A percentile compares a stretch with the other conserved stretches of the same genome.
These are phyloP conservation scores for Xylaria venustula DNA, from an alignment of 495 filamentous ascomycete species.

Conservation along the genomic window DNA sequence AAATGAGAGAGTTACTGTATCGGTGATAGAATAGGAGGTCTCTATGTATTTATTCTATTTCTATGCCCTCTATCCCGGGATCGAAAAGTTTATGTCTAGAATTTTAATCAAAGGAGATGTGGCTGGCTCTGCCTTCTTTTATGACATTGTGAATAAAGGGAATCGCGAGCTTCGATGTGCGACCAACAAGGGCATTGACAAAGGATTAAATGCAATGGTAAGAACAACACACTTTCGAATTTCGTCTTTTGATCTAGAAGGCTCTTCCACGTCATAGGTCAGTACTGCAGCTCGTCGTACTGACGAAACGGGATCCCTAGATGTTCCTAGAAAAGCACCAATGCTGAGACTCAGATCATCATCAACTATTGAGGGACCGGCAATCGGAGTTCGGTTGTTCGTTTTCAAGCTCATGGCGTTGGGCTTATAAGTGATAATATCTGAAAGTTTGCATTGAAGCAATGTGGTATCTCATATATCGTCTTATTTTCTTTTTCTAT, in stretches of 20 bases:
- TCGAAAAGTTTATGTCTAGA: background rate
- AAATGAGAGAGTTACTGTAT: background rate
- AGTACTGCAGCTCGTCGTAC: background rate
- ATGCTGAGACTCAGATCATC: too few species aligned
- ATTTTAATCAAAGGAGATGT: background rate
- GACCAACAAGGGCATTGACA: background rate
- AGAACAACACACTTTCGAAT: background rate
- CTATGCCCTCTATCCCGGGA: too few species aligned
- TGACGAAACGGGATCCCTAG: background rate
- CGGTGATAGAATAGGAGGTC: too few species aligned
- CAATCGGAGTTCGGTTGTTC: background rate
- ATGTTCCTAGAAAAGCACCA: too few species aligned
- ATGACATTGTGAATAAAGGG: conserved; percentile 3
- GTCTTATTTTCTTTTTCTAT: background rate
- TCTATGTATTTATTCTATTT: too few species aligned
- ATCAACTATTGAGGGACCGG: too few species aligned
- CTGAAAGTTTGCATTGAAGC: conserved; percentile 1
- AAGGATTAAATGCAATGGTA: background rate
- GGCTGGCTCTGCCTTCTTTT: background rate
- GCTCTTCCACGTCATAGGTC: background rate
- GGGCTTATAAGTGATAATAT: too few species aligned
- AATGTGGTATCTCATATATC: conserved; percentile 20
- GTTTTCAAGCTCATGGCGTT: background rate
- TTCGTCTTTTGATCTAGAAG: background rate
- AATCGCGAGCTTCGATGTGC: background rate